Evolutionary conservation across 345 rosid genomes (phyloP).

Genomic region (Syzygium aromaticum): DNA sequence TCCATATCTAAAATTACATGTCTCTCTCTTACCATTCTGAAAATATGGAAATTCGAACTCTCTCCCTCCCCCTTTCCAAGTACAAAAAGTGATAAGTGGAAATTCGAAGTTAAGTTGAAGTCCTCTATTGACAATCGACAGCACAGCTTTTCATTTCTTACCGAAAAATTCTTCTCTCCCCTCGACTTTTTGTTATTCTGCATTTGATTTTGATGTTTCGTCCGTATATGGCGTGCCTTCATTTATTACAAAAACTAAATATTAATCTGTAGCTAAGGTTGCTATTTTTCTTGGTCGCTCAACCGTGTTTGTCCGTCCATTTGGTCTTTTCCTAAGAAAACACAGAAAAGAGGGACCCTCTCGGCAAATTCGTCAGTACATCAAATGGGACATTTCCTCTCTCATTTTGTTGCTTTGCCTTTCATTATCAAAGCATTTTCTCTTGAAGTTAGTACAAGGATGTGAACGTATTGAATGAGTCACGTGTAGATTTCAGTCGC

Average conservation of each 20-base stretch:
- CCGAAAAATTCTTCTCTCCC: not conserved
- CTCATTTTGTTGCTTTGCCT: not conserved
- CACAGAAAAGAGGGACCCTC: not conserved
- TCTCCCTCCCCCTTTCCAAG: no score
- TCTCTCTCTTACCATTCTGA: no score
- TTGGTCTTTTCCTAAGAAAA: not conserved
- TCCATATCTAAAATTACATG: no score
- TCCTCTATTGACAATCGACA: not conserved
- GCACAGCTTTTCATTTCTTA: not conserved
- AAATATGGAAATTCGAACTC: no score
- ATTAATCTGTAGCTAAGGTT: not conserved
- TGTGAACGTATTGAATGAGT: not conserved
- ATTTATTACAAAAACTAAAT: not conserved
- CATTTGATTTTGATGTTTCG: not conserved
- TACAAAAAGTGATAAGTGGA: no score
- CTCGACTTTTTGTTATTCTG: not conserved
- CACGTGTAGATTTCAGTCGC: not conserved
- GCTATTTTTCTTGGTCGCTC: not conserved
- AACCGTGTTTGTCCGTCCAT: not conserved
- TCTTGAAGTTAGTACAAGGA: not conserved
- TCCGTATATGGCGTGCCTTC: not conserved
- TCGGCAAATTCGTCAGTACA: not conserved
- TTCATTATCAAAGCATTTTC: not conserved
- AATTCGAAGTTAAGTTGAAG: no score
- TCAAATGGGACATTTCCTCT: not conserved